Base-by-base conservation (phyloP, 1,139 yeast genomes). In the Spencermartinsiella ligniputridi region DNA sequence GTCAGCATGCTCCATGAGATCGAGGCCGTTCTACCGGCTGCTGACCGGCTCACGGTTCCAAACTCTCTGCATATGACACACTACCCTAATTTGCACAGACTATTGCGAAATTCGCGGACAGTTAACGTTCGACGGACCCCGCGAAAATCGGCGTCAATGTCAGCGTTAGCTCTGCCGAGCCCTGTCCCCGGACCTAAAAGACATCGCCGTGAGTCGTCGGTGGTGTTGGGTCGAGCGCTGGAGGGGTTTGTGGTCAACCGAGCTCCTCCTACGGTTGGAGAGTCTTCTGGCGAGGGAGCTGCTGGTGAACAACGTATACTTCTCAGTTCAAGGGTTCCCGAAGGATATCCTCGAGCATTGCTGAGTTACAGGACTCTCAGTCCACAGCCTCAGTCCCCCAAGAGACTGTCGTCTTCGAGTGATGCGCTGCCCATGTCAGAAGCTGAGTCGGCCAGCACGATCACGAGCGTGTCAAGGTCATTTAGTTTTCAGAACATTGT, bases 51-150 rank as follows among this genome's bases (percentile, higher is more conserved):
- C 11, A 43, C 44, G 15, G 48, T 58, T 1, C 35, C 40, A 1
- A 46, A 43, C 11, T 56, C 62, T 2, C 53, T 58, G 2, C 61
- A 62, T 42, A 53, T 51, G 29, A 34, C 43, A 2, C 66, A 61
- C 50, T 66, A 61, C 45, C 67, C 68, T 1, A 45, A 47, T 4
- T 41, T 65, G 24, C 57, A 60, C 39, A 48, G 40, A 15, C 38
- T 58, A 17, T 42, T 62, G 47, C 53, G 44, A 19, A 37, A 11
- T 21, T 27, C 32, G 8, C 32, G 32, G 13, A 9, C 32, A 6
- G 15, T 27, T n/a, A 27, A n/a, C 15, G 15, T 27, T 6, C 16
- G 39, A 17, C n/a, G 25, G 27, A 19, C 9, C 9, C 42, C 32
- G 16, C 8, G 42, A 22, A 17, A 24, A 11, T 13, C 20, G 13